Base-by-base conservation (phyloP, 2,329 filamentous ascomycete genomes). In the Trichoderma sp. region DNA sequence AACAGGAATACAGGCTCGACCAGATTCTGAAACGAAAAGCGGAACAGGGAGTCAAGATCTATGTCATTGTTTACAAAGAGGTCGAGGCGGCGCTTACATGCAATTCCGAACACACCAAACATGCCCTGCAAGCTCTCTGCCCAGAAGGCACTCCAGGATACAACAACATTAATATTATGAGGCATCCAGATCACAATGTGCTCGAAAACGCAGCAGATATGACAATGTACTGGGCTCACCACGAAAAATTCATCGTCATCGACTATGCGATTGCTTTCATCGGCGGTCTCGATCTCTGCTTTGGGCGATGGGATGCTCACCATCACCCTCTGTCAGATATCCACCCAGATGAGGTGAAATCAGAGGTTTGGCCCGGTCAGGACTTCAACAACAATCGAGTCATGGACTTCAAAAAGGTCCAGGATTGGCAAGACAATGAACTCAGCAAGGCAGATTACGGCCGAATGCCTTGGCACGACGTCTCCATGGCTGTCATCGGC, bases 331-430 rank as follows among this genome's bases (percentile, higher is more conserved):
- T 98, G 15, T 88, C 95, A 1, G 96, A 98, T 80, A 90, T 95
- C 0, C 95, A 98, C 79, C 95, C 95, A 0, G 90, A 91, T 57
- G 93, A 93, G 23, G 88, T 97, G 20, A 85, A 88, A 15, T 89
- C 95, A 69, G 95, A 98, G 80, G 86, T 98, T 23, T 99, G 94
- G 86, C 95, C 96, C 0, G 96, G 96, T 0, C 96, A 99, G 79
- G 96, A 99, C 77, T 98, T 97, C 85, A 98, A 98, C 82, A 98
- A 98, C 81, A 98, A 97, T 80, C 90, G 95, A 47, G 91, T 98
- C 76, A 93, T 97, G 91, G 96, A 99, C 78, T 99, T 98, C 80
- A 88, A 98, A 76, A 92, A 91, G 36, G 96, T 98, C 1, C 81
- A 93, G 34, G 92, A 98, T 78, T 98, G 95, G 95, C 94, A 96